Evolutionary conservation across 164 flowering plant genomes (phyloP).

Genomic region (Sextonia rubra): DNA sequence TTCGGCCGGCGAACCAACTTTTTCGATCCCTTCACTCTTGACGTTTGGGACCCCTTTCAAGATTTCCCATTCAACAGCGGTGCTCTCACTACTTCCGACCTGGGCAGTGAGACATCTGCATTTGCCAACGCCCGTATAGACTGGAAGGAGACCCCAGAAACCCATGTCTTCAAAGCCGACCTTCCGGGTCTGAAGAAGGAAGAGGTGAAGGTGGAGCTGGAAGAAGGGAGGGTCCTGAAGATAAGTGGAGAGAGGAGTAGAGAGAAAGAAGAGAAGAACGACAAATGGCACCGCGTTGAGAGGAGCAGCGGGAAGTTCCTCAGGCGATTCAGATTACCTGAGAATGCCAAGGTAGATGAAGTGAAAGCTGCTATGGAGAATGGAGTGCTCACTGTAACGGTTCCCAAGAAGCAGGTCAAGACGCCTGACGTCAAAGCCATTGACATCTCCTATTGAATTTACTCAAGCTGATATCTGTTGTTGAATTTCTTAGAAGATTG

Average conservation of each 20-base stretch:
- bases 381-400: constrained; percentile 35
- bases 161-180: constrained; percentile 37
- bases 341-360: constrained; percentile 28
- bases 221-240: constrained; percentile 34
- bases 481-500: not conserved
- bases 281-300: constrained; percentile 30
- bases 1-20: constrained; percentile 6
- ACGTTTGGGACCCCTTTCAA: constrained; percentile 13
- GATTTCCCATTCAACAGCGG: constrained; percentile 8
- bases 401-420: constrained; percentile 29
- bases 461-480: too few species aligned
- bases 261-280: constrained; percentile 36
- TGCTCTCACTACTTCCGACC: not conserved
- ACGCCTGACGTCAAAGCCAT: constrained; percentile 21
- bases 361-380: constrained; percentile 31
- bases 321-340: constrained; percentile 34
- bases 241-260: constrained; percentile 31
- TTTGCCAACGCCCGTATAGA: constrained; percentile 23
- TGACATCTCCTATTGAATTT: constrained; percentile 24
- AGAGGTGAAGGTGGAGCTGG: constrained; percentile 38
- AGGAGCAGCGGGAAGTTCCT: constrained; percentile 32
- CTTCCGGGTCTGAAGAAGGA: constrained; percentile 39
- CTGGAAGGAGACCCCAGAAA: constrained; percentile 40
- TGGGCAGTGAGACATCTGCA: constrained; percentile 16
- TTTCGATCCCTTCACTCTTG: constrained; percentile 18